These are phyloP conservation scores for Trichoderma harzianum DNA, from an alignment of 2,329 filamentous ascomycete species.

Conservation along the genomic window DNA sequence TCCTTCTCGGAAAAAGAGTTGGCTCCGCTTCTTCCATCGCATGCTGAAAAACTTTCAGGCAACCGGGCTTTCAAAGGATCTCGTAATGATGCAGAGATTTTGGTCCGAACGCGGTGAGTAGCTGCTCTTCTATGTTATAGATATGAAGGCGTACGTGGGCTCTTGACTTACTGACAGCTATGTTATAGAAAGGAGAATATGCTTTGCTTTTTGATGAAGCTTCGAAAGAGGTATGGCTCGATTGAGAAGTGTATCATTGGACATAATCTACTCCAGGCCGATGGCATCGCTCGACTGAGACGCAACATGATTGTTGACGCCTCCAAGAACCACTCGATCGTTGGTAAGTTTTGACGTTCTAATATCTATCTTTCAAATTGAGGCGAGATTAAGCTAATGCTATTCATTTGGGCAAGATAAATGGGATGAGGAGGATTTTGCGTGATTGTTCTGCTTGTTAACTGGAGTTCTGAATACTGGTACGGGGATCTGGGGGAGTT, in stretches of 20 bases:
- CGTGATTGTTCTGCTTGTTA: background rate
- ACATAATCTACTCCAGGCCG: background rate
- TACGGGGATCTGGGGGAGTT: background rate
- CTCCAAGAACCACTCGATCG: background rate
- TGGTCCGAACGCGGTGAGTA: background rate
- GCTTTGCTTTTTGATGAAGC: background rate
- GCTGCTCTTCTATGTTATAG: background rate
- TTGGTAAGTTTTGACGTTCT: background rate
- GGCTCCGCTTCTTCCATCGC: constrained; percentile 23
- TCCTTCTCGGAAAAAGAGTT: constrained; percentile 62
- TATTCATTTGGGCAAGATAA: background rate
- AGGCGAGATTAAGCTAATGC: background rate
- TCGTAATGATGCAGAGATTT: background rate
- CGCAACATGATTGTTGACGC: background rate
- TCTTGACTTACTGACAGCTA: background rate
- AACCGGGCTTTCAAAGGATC: background rate
- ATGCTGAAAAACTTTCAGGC: background rate
- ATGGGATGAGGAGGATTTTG: background rate
- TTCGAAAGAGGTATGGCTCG: background rate
- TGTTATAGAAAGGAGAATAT: background rate
- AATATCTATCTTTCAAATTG: background rate
- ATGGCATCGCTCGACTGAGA: background rate
- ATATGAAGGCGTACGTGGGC: background rate
- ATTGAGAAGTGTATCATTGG: background rate
- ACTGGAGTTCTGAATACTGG: background rate